phyloP scores from a whole-genome alignment of 2,329 filamentous ascomycete species.

The Hymenoscyphus infarciens region DNA sequence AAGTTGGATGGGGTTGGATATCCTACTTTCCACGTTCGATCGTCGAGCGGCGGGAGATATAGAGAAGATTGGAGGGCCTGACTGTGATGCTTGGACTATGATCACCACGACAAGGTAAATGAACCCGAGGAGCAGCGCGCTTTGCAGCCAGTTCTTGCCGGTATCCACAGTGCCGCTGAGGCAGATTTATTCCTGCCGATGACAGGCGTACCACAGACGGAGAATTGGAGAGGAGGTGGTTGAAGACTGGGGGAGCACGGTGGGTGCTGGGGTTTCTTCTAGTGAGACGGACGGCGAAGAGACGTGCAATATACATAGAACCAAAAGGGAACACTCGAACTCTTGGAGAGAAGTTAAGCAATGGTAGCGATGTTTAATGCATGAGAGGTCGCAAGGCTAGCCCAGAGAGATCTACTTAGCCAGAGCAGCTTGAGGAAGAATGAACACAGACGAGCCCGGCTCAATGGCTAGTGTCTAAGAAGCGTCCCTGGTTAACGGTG shows the following conservation, averaged over 20 bases:
- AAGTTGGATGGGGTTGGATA: slow-evolving; percentile 27
- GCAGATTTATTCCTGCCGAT: slow-evolving; percentile 23
- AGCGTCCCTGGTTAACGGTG: slow-evolving; percentile 20
- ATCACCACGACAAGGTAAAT: slow-evolving; percentile 32
- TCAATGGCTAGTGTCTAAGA: slow-evolving; percentile 28
- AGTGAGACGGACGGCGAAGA: slow-evolving; percentile 23
- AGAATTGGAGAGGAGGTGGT: slow-evolving; percentile 26
- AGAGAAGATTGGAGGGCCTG: slow-evolving; percentile 31
- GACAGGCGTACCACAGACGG: slow-evolving; percentile 21
- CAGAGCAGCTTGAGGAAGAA: slow-evolving; percentile 18
- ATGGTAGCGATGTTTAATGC: slow-evolving; percentile 18
- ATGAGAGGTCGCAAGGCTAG: slow-evolving; percentile 13
- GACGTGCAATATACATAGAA: slow-evolving; percentile 19
- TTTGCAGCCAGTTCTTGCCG: slow-evolving; percentile 25
- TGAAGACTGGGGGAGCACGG: slow-evolving; percentile 30
- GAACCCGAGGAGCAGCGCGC: slow-evolving; percentile 31
- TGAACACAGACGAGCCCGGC: slow-evolving; percentile 27
- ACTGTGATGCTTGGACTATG: slow-evolving; percentile 31
- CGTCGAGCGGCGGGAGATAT: slow-evolving; percentile 34
- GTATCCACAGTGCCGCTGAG: slow-evolving; percentile 15
- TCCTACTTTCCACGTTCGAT: slow-evolving; percentile 33
- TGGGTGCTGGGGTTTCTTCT: slow-evolving; percentile 20
- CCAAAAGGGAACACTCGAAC: slow-evolving; percentile 13
- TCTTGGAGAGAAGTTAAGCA: slow-evolving; percentile 14
- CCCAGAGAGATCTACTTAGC: slow-evolving; percentile 20